Base-by-base conservation (phyloP, 73 alveolate genomes). In the Stentor roeselii region DNA sequence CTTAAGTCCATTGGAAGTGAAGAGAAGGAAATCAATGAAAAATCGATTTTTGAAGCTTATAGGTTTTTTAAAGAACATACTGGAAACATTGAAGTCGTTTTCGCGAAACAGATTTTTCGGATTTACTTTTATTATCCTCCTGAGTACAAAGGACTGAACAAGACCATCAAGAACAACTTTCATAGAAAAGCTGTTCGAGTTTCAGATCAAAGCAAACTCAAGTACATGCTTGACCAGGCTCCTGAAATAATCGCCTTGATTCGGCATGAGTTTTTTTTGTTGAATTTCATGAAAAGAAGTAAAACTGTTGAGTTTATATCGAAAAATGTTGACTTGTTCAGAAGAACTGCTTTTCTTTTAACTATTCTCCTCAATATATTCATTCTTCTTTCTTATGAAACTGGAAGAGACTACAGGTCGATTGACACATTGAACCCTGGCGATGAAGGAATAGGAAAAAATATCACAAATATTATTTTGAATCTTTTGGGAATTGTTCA, bases 201-300 rank as follows among this genome's bases (percentile, higher is more conserved):
- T 15, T 88, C 94, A 0, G 94, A 84, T 11, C 86, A 86, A 78
- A 89, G 90, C 21, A 88, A 88, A 60, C 89, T 88, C 40, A 86
- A 84, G 11, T 88, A 87, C 0, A 42, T 88, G 60, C 37, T 60
- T 74, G 31, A 59, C 32, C 75, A 75, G 59, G 75, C 93, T 1
- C 83, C 76, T 35, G 93, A 88, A 67, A 42, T 88, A 2, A 88
- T 88, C 3, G 60, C 83, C 39, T 76, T 76, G 37, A 88, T 88
- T 88, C 77, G 61, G 42, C 90, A 83, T 41, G 88, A 87, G 50
- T 75, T 82, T 59, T n/a, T 76, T 36, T 67, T 88, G 27, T 36
- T 84, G 36, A 34, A 59, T 11, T 75, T 39, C 76, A 60, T 88
- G 30, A 82, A 88, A 75, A 88, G 78, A 34, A 76, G 78, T 21